Conservation (phyloP, 441 rosid genomes). For the Viola pubescens region DNA sequence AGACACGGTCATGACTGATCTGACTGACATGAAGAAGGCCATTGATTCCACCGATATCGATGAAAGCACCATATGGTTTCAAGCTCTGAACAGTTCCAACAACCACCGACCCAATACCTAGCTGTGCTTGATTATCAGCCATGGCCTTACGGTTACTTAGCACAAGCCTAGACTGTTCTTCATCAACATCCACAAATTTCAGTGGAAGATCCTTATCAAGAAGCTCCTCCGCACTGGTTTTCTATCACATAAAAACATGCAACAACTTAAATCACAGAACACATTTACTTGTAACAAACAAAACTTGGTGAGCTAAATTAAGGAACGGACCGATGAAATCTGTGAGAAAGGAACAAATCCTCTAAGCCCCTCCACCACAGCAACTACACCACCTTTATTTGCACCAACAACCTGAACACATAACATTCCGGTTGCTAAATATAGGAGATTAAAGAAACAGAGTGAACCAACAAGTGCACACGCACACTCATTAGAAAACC, state of each 20-base stretch:
- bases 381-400: conserved; percentile 92
- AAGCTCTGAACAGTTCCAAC: conserved; percentile 87
- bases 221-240: conserved; percentile 80
- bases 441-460: not conserved
- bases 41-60: conserved; percentile 92
- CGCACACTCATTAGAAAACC: too few species aligned
- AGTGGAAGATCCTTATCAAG: conserved; percentile 69
- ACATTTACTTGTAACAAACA: not conserved
- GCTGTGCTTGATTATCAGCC: conserved; percentile 94
- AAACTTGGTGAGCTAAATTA: conserved; percentile 10
- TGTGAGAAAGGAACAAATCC: conserved; percentile 98
- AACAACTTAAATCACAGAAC: not conserved
- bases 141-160: conserved; percentile 97
- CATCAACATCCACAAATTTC: conserved; percentile 94
- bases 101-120: conserved; percentile 94
- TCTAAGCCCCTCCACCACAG: conserved; percentile 69
- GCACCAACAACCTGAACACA: conserved; percentile 64
- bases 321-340: conserved; percentile 62
- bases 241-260: conserved; percentile 30
- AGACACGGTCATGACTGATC: conserved; percentile 90
- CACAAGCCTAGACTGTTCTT: conserved; percentile 85
- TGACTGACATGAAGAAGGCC: conserved; percentile 98
- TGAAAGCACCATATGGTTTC: conserved; percentile 96
- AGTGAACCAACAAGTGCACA: conserved; percentile 4
- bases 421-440: conserved; percentile 1